Conservation (phyloP, 192 early-diverging fungal species). For the Diversispora epigaea region DNA sequence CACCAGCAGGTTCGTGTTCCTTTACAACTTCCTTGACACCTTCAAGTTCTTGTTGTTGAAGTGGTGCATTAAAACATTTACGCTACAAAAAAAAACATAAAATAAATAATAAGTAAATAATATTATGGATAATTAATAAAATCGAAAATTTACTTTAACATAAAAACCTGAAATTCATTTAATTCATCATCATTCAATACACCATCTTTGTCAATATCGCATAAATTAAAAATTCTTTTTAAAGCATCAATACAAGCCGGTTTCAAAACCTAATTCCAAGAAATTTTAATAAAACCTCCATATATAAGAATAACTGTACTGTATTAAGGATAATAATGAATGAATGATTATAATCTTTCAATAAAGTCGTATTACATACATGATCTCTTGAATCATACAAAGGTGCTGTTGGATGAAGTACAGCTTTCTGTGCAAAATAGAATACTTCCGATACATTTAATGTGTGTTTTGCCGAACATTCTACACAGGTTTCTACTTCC, state of each 20-base stretch:
- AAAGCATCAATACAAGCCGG: constrained; percentile 89
- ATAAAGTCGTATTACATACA: constrained; percentile 42
- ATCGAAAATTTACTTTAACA: neutral
- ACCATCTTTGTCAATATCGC: constrained; percentile 93
- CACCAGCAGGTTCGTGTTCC: constrained; percentile 84
- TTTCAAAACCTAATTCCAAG: constrained; percentile 62
- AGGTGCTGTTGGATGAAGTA: constrained; percentile 94
- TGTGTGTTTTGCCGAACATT: constrained; percentile 95
- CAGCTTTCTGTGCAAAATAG: constrained; percentile 99
- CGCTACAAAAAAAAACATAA: constrained; percentile 46
- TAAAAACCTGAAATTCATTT: constrained; percentile 88
- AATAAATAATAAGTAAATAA: neutral
- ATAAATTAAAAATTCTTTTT: constrained; percentile 90
- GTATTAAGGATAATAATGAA: constrained; percentile 9
- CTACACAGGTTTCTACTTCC: constrained; percentile 98
- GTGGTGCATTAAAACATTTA: constrained; percentile 95
- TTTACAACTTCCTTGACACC: constrained; percentile 94
- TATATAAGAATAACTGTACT: too few species aligned
- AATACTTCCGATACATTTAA: constrained; percentile 99
- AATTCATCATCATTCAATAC: constrained; percentile 90
- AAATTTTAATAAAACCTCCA: neutral
- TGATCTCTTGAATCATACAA: constrained; percentile 95
- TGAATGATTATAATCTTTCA: constrained; percentile 1
- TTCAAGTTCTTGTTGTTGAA: constrained; percentile 94
- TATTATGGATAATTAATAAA: neutral